Conservation (phyloP, 2,329 filamentous ascomycete genomes). For the Aspergillus latus region DNA sequence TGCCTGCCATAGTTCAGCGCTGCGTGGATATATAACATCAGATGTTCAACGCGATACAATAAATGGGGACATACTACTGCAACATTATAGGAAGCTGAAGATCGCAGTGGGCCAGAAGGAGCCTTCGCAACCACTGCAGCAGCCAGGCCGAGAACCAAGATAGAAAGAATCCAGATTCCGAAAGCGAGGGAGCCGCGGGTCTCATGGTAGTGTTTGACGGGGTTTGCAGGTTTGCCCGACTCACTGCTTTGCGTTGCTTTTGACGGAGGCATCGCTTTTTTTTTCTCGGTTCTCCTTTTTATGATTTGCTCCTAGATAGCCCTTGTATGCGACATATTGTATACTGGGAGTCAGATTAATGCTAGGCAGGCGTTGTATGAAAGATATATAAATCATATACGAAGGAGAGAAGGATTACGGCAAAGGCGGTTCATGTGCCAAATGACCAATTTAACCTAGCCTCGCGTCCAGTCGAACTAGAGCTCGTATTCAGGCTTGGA, state of each 20-base stretch:
- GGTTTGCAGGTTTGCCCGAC: neutral
- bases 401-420: no score
- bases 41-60: neutral
- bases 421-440: no score
- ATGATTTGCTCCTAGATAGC: no score
- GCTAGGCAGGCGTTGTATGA: no score
- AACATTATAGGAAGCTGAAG: conserved; percentile 6
- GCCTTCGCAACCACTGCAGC: conserved; percentile 8
- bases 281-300: no score
- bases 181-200: neutral
- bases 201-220: conserved; percentile 1
- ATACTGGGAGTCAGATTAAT: no score
- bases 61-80: neutral
- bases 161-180: neutral
- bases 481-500: neutral
- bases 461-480: neutral
- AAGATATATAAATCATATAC: no score
- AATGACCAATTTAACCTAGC: neutral
- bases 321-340: no score
- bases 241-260: neutral
- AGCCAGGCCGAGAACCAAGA: conserved; percentile 4
- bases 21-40: neutral
- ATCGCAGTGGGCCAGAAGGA: neutral
- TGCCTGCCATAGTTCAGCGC: neutral
- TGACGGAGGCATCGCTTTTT: neutral